phyloP scores from a whole-genome alignment of 352 stramenopile species.

The Halophytophthora batemanensis region DNA sequence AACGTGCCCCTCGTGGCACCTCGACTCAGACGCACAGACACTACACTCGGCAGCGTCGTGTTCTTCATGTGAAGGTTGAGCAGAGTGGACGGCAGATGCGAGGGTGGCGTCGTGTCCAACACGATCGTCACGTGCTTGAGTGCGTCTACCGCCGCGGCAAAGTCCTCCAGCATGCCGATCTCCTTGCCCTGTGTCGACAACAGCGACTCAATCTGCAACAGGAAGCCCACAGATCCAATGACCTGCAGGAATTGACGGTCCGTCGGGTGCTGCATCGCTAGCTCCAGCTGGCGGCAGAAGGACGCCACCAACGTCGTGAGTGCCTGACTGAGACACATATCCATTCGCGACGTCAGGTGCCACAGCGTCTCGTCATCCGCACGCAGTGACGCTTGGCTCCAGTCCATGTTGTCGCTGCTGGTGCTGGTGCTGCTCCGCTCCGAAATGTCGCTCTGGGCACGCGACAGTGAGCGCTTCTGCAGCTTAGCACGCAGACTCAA shows the following conservation, averaged over 20 bases:
- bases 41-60: slow-evolving; percentile 61
- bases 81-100: slow-evolving; percentile 61
- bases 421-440: slow-evolving; percentile 31
- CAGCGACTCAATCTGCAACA: slow-evolving; percentile 91
- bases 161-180: slow-evolving; percentile 93
- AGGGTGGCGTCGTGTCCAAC: slow-evolving; percentile 57
- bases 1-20: slow-evolving; percentile 42
- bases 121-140: slow-evolving; percentile 72
- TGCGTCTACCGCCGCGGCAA: slow-evolving; percentile 72
- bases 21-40: slow-evolving; percentile 66
- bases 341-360: slow-evolving; percentile 72
- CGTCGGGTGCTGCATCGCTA: slow-evolving; percentile 60
- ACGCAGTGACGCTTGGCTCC: slow-evolving; percentile 47
- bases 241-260: slow-evolving; percentile 57
- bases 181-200: slow-evolving; percentile 94
- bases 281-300: slow-evolving; percentile 70
- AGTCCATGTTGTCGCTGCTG: slow-evolving; percentile 38
- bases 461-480: slow-evolving; percentile 53
- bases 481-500: slow-evolving; percentile 57
- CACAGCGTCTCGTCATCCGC: slow-evolving; percentile 63
- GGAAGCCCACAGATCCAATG: slow-evolving; percentile 67
- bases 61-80: slow-evolving; percentile 81
- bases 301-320: slow-evolving; percentile 68
- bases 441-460: slow-evolving; percentile 41
- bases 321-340: slow-evolving; percentile 80